A percentile compares a stretch with the other conserved stretches of the same genome.
These are phyloP conservation scores for Pouteria glomerata DNA, from an alignment of 148 eudicot species.

Conservation along the genomic window DNA sequence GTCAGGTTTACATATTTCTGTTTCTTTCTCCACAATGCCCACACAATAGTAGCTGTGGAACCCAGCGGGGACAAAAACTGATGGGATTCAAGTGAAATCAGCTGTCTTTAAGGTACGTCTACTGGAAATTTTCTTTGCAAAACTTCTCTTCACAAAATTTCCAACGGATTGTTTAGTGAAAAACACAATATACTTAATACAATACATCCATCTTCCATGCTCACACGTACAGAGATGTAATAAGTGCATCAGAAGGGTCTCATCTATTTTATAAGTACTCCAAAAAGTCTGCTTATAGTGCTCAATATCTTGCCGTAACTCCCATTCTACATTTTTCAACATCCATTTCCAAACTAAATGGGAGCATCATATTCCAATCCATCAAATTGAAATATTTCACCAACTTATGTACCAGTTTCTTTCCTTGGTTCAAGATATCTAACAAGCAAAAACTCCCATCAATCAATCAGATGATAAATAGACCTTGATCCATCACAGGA, in stretches of 20 bases:
- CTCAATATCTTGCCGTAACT: slow-evolving; percentile 18
- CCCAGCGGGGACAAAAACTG: too few species aligned
- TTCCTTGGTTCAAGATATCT: slow-evolving; percentile 6
- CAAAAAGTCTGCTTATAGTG: slow-evolving; percentile 16
- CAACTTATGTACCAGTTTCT: neutral
- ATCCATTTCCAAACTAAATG: slow-evolving; percentile 8
- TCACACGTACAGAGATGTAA: slow-evolving; percentile 3
- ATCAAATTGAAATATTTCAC: neutral
- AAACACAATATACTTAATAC: too few species aligned
- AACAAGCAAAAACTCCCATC: neutral
- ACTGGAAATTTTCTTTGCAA: neutral
- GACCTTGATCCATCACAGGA: slow-evolving; percentile 66
- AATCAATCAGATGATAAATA: slow-evolving; percentile 47
- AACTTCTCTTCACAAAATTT: neutral
- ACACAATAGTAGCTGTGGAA: too few species aligned
- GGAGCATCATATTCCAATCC: neutral
- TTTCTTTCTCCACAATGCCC: too few species aligned
- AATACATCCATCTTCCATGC: neutral
- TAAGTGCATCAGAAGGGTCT: neutral
- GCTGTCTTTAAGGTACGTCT: neutral
- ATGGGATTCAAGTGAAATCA: neutral
- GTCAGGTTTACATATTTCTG: too few species aligned
- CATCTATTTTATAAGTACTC: neutral
- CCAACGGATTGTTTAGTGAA: neutral
- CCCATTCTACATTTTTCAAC: slow-evolving; percentile 22